Evolutionary conservation across 371 early-diverging fungal species (phyloP).

Genomic region (Rhizomucor pusillus): DNA sequence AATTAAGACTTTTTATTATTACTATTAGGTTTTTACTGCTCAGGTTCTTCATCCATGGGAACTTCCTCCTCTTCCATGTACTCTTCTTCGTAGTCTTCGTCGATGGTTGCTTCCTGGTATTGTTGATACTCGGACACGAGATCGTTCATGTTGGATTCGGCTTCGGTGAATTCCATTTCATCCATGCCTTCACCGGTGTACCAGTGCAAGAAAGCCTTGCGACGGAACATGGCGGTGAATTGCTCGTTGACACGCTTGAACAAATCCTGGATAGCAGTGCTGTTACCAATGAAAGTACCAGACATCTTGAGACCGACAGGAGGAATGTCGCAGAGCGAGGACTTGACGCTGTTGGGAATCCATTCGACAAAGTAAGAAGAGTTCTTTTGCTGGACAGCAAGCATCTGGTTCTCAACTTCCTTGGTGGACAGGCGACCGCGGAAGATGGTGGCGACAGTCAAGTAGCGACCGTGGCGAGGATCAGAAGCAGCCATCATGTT

Average conservation of each 20-base stretch:
- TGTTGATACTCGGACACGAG: conserved; percentile 98
- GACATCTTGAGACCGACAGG: conserved; percentile 97
- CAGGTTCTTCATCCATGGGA: too few relatives aligned
- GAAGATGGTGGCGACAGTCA: conserved; percentile 98
- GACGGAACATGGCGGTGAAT: conserved; percentile 92
- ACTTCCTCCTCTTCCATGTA: conserved; percentile 46
- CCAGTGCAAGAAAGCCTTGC: conserved; percentile 98
- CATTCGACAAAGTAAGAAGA: conserved; percentile 98
- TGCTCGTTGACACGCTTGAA: conserved; percentile 98
- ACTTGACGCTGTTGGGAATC: conserved; percentile 99
- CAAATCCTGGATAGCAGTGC: conserved; percentile 97
- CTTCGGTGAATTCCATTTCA: conserved; percentile 95
- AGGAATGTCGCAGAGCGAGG: conserved; percentile 98
- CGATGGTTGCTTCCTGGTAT: conserved; percentile 92
- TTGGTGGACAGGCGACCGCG: conserved; percentile 98
- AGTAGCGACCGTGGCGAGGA: conserved; percentile 97
- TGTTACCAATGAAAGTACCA: conserved; percentile 99
- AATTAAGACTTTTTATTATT: too few relatives aligned
- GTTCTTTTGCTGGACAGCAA: conserved; percentile 94
- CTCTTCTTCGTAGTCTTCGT: conserved; percentile 72
- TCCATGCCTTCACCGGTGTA: conserved; percentile 98
- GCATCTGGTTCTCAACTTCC: conserved; percentile 99
- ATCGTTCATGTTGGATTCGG: conserved; percentile 95
- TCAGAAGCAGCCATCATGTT: conserved; percentile 99
- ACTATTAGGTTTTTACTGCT: too few relatives aligned